These are phyloP conservation scores for Hirsutella rhossiliensis DNA, from an alignment of 2,329 filamentous ascomycete species.

Conservation along the genomic window DNA sequence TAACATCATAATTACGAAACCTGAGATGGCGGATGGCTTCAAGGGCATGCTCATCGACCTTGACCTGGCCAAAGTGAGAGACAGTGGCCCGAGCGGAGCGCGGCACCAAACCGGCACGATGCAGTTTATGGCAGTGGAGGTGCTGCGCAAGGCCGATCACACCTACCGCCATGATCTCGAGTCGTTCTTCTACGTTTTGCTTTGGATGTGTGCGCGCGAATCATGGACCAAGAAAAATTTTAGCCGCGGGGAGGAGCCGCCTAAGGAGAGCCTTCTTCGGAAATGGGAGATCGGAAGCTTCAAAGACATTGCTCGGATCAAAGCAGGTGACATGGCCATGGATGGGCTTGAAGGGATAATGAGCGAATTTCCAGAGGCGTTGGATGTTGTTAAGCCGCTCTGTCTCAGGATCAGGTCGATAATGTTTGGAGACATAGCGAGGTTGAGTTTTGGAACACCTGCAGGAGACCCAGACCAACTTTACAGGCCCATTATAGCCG, in stretches of 20 bases:
- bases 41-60: too few relatives aligned
- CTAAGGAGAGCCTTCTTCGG: too few relatives aligned
- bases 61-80: too few relatives aligned
- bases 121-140: constrained; percentile 21
- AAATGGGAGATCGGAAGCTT: constrained; percentile 7
- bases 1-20: too few relatives aligned
- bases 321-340: constrained; percentile 3
- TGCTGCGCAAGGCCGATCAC: constrained; percentile 15
- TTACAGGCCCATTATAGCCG: constrained; percentile 6
- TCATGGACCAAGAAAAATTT: constrained; percentile 3
- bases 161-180: too few relatives aligned
- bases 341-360: constrained; percentile 4
- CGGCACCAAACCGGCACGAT: constrained; percentile 16
- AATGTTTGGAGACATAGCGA: too few relatives aligned
- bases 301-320: constrained; percentile 1
- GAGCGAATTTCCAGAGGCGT: constrained; percentile 6
- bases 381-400: constrained; percentile 1
- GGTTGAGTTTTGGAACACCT: too few relatives aligned
- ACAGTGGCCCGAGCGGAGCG: too few relatives aligned
- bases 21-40: too few relatives aligned
- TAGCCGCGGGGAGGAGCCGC: neutral
- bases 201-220: constrained; percentile 7
- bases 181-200: too few relatives aligned
- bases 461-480: too few relatives aligned
- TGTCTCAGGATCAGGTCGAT: neutral